phyloP scores from a whole-genome alignment of 192 early-diverging fungal species.

The Rhizophagus prolifer region DNA sequence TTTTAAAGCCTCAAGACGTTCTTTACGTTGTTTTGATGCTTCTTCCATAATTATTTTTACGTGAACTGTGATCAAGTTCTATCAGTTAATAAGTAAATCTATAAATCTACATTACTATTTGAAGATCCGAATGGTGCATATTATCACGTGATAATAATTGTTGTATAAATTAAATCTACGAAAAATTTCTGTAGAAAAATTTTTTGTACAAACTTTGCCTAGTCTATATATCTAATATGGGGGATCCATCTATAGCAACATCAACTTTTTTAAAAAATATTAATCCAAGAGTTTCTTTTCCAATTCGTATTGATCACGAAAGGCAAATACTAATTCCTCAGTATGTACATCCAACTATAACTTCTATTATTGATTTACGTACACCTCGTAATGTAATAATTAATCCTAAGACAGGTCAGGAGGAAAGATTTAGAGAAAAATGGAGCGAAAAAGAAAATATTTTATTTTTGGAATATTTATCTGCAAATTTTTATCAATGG shows the following conservation, averaged over 20 bases:
- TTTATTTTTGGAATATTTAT: neutral
- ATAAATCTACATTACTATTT: no score
- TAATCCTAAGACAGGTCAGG: neutral
- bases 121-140: no score
- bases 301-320: neutral
- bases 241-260: no score
- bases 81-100: no score
- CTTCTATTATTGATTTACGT: neutral
- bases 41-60: constrained; percentile 50
- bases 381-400: neutral
- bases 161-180: no score
- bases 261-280: neutral
- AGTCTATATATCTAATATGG: no score
- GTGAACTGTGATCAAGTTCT: no score
- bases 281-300: neutral
- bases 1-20: constrained; percentile 60
- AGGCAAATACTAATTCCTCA: neutral
- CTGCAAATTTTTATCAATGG: neutral
- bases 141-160: no score
- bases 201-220: no score
- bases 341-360: neutral
- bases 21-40: constrained; percentile 64
- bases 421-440: neutral
- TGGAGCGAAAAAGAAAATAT: neutral
- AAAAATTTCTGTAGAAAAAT: no score